These are phyloP conservation scores for Aspergillus sp. DNA, from an alignment of 2,329 filamentous ascomycete species.

Conservation along the genomic window DNA sequence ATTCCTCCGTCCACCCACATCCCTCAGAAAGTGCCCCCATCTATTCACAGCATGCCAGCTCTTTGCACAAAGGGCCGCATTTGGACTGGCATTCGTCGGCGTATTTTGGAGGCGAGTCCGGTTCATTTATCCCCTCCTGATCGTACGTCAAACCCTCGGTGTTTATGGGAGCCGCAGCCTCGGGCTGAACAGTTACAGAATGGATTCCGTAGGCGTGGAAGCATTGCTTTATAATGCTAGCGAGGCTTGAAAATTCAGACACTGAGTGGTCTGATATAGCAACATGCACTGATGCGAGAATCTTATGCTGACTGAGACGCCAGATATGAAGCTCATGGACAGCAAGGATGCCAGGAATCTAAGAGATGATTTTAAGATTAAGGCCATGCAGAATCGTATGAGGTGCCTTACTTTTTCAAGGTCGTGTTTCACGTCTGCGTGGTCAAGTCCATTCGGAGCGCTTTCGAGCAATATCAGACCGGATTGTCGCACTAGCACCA, in stretches of 20 bases:
- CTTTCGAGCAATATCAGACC: slow-evolving; percentile 69
- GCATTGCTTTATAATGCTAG: slow-evolving; percentile 65
- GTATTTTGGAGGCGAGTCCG: slow-evolving; percentile 14
- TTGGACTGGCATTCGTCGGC: slow-evolving; percentile 52
- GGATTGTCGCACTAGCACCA: slow-evolving; percentile 24
- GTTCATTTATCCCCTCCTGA: slow-evolving; percentile 9
- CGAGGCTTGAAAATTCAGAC: slow-evolving; percentile 59
- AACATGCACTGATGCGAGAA: slow-evolving; percentile 69
- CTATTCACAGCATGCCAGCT: slow-evolving; percentile 53
- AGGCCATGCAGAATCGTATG: not conserved
- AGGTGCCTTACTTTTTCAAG: slow-evolving; percentile 50
- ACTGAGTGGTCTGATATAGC: slow-evolving; percentile 60
- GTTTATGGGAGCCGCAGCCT: slow-evolving; percentile 39
- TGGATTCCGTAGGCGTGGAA: slow-evolving; percentile 73
- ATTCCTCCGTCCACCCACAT: too few species aligned
- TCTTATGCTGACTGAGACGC: slow-evolving; percentile 69
- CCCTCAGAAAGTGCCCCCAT: not conserved
- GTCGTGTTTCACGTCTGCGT: slow-evolving; percentile 66
- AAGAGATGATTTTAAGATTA: slow-evolving; percentile 13
- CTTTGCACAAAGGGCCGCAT: slow-evolving; percentile 53
- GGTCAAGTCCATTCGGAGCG: slow-evolving; percentile 59
- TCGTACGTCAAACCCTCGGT: not conserved
- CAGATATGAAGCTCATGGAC: slow-evolving; percentile 75
- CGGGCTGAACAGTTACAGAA: slow-evolving; percentile 69
- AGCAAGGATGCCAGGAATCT: slow-evolving; percentile 66